phyloP scores from a whole-genome alignment of 2,329 filamentous ascomycete genomes.

The Ascomycota sp. region DNA sequence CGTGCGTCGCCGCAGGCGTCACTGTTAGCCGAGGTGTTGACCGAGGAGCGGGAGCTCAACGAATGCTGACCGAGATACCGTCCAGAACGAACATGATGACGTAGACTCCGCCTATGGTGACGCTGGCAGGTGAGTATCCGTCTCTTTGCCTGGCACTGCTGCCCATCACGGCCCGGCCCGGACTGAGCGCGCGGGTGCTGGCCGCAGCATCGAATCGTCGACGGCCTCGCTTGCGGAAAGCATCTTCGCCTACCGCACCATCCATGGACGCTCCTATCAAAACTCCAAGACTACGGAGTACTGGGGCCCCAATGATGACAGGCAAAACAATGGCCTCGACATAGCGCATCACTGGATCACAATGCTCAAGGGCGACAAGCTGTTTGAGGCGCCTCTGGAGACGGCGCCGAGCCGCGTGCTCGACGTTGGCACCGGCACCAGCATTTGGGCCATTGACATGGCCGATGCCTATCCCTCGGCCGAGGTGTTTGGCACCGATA shows the following conservation, averaged over 20 bases:
- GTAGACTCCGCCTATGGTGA: conserved; percentile 7
- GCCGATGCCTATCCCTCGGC: conserved; percentile 20
- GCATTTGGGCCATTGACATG: conserved; percentile 34
- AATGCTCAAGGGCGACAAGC: conserved; percentile 5
- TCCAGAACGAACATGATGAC: conserved; percentile 4
- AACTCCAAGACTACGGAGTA: conserved; percentile 9
- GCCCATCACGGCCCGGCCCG: no score
- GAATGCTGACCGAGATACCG: no score
- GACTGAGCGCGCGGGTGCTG: no score
- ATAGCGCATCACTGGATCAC: conserved; percentile 8
- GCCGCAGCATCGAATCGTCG: conserved; percentile 6
- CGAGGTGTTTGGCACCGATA: conserved; percentile 27
- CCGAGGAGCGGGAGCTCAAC: no score
- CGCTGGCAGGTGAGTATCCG: conserved; percentile 1
- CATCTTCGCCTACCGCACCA: conserved; percentile 11
- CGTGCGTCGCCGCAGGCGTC: neutral
- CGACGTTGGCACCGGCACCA: conserved; percentile 32
- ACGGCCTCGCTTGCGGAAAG: conserved; percentile 12
- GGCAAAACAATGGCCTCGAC: conserved; percentile 7
- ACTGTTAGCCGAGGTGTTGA: no score
- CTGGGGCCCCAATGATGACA: conserved; percentile 9
- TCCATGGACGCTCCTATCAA: conserved; percentile 12
- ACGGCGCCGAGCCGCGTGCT: conserved; percentile 7
- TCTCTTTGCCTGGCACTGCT: no score
- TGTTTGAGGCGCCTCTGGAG: conserved; percentile 2